Evolutionary conservation across 441 rosid genomes (phyloP).

Genomic region (Adansonia rubrostipa): DNA sequence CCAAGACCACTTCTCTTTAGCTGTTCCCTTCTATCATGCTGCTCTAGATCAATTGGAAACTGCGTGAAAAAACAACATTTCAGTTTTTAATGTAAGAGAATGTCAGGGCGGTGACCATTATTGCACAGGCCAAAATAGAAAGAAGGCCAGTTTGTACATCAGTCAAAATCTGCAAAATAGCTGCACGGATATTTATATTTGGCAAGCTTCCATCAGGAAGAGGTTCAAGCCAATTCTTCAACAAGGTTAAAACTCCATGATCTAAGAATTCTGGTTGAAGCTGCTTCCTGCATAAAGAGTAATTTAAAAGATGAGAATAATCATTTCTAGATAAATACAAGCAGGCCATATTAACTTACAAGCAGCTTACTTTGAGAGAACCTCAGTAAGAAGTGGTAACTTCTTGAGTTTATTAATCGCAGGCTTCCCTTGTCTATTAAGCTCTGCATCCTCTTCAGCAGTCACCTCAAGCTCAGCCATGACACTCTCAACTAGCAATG

Average conservation of each 20-base stretch:
- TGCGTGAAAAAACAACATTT: constrained; percentile 43
- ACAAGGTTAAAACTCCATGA: constrained; percentile 85
- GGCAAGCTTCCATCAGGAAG: constrained; percentile 99
- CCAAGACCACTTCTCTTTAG: constrained; percentile 97
- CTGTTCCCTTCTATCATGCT: constrained; percentile 91
- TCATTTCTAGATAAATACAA: constrained; percentile 22
- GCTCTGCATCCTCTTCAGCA: constrained; percentile 94
- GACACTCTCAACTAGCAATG: constrained; percentile 82
- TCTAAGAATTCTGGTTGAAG: constrained; percentile 96
- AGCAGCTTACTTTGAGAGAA: constrained; percentile 86
- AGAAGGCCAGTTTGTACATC: constrained; percentile 54
- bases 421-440: constrained; percentile 86
- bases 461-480: constrained; percentile 99
- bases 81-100: constrained; percentile 24
- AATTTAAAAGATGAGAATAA: constrained; percentile 20
- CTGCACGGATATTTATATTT: constrained; percentile 89
- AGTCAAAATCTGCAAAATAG: constrained; percentile 72
- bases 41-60: constrained; percentile 95
- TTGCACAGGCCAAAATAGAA: constrained; percentile 1
- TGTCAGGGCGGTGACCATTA: constrained; percentile 22
- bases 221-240: constrained; percentile 97
- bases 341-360: background rate
- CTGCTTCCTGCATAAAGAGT: constrained; percentile 73
- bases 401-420: constrained; percentile 95
- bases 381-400: constrained; percentile 87